phyloP scores from a whole-genome alignment of 306 rosid species.

The Phaseolus lunatus region DNA sequence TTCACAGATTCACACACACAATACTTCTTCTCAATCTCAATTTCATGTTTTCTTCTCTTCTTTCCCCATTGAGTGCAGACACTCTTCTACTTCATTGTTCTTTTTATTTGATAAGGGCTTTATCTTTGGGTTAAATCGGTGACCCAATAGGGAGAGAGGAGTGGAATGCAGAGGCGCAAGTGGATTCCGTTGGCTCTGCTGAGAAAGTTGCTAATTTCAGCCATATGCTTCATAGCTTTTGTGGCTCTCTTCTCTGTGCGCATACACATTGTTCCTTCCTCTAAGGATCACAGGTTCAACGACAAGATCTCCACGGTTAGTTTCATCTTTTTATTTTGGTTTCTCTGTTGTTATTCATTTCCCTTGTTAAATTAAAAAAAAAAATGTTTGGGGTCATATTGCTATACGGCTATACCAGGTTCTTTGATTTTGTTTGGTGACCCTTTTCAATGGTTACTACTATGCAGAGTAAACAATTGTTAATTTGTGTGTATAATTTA shows the following conservation, averaged over 20 bases:
- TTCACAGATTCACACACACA: background rate
- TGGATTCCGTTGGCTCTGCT: slow-evolving; percentile 57
- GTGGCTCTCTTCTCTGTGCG: slow-evolving; percentile 73
- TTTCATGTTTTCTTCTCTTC: slow-evolving; percentile 7
- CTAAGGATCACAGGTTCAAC: slow-evolving; percentile 68
- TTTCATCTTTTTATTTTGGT: background rate
- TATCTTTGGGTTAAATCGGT: slow-evolving; percentile 5
- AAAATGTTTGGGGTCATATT: slow-evolving; percentile 39
- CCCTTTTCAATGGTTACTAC: background rate
- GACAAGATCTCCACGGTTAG: slow-evolving; percentile 79
- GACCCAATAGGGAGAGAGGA: background rate
- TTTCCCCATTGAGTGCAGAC: background rate
- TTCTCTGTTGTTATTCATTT: slow-evolving; percentile 1
- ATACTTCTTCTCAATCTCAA: background rate
- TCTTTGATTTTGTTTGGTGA: slow-evolving; percentile 3
- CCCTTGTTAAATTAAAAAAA: background rate
- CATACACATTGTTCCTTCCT: slow-evolving; percentile 73
- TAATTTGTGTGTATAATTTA: background rate
- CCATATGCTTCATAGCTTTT: slow-evolving; percentile 70
- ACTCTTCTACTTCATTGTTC: background rate
- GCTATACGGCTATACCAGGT: background rate
- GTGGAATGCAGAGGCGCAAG: slow-evolving; percentile 73
- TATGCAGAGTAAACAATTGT: background rate
- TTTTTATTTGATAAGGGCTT: background rate
- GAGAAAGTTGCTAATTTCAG: slow-evolving; percentile 75